Evolutionary conservation across 2,329 filamentous ascomycete genomes (phyloP).

Genomic region (Colletotrichum navitas): DNA sequence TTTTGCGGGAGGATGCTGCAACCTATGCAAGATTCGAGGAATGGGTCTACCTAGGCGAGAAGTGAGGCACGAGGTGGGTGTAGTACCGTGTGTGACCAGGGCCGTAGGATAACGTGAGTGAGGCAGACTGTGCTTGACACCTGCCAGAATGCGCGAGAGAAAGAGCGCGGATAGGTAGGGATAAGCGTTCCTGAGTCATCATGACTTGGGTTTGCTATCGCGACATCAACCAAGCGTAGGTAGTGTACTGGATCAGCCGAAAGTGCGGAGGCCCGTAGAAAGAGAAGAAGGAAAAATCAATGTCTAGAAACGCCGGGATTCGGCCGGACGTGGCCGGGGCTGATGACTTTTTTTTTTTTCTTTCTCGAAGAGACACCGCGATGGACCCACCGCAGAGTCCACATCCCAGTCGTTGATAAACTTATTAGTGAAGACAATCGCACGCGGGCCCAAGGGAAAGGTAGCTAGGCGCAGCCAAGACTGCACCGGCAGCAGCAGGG

Average conservation of each 20-base stretch:
- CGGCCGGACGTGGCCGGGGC: constrained; percentile 28
- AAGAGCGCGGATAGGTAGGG: constrained; percentile 34
- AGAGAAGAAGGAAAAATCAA: constrained; percentile 4
- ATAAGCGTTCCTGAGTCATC: constrained; percentile 27
- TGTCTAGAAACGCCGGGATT: constrained; percentile 32
- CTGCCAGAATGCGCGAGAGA: constrained; percentile 22
- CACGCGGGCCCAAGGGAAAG: constrained; percentile 3
- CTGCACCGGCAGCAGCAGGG: constrained; percentile 2
- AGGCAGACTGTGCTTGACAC: constrained; percentile 10
- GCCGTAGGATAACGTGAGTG: not conserved
- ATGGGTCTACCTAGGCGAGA: not conserved
- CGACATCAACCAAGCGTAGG: constrained; percentile 18
- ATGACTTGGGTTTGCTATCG: constrained; percentile 22
- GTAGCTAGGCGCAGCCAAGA: constrained; percentile 24
- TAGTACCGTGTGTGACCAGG: not conserved
- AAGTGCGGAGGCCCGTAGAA: constrained; percentile 24
- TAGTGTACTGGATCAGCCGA: not conserved
- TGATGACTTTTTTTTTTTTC: not conserved
- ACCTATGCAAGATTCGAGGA: not conserved
- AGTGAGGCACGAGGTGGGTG: not conserved
- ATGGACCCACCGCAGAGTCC: constrained; percentile 21
- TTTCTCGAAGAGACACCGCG: constrained; percentile 11
- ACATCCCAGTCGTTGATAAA: not conserved
- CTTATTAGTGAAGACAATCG: not conserved
- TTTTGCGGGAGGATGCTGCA: not conserved